These are phyloP conservation scores for Pseudohyphozyma bogoriensis DNA, from an alignment of 768 basidiomycete species.

Conservation along the genomic window DNA sequence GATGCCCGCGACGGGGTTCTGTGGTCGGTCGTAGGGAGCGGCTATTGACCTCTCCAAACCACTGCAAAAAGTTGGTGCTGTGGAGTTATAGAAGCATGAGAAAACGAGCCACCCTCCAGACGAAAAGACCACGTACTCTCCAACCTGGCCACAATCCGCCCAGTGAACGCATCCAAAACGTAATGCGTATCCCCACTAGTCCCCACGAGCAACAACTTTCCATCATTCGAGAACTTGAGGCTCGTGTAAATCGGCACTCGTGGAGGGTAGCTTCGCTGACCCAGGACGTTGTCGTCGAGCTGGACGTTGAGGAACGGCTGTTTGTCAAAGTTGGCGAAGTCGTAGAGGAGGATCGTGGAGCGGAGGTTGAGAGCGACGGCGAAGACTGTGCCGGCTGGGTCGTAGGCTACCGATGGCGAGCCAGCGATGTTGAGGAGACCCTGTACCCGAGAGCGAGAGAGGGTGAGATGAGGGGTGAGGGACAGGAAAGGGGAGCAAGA, in stretches of 20 bases:
- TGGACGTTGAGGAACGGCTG: conserved; percentile 77
- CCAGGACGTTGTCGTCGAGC: conserved; percentile 63
- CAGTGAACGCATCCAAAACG: conserved; percentile 80
- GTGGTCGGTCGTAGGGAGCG: conserved; percentile 45
- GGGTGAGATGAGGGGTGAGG: not conserved
- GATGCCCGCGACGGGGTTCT: conserved; percentile 59
- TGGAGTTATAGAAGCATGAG: too few species aligned
- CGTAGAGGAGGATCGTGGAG: conserved; percentile 73
- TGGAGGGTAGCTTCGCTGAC: conserved; percentile 68
- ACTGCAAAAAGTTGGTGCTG: too few species aligned
- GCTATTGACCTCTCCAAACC: conserved; percentile 63
- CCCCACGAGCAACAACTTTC: conserved; percentile 79
- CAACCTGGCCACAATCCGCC: conserved; percentile 69
- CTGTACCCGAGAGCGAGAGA: conserved; percentile 20
- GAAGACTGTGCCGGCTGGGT: conserved; percentile 69
- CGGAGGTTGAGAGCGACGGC: conserved; percentile 71
- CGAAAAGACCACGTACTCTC: conserved; percentile 34
- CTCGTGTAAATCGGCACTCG: conserved; percentile 85
- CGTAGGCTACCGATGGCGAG: conserved; percentile 75
- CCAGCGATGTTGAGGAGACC: conserved; percentile 58
- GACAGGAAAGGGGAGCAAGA: not conserved
- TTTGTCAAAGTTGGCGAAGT: conserved; percentile 76
- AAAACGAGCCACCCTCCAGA: not conserved
- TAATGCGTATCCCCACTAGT: conserved; percentile 91
- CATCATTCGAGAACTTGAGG: conserved; percentile 77